phyloP scores from a whole-genome alignment of 805 yeast genomes.

The Lachancea dasiensis region DNA sequence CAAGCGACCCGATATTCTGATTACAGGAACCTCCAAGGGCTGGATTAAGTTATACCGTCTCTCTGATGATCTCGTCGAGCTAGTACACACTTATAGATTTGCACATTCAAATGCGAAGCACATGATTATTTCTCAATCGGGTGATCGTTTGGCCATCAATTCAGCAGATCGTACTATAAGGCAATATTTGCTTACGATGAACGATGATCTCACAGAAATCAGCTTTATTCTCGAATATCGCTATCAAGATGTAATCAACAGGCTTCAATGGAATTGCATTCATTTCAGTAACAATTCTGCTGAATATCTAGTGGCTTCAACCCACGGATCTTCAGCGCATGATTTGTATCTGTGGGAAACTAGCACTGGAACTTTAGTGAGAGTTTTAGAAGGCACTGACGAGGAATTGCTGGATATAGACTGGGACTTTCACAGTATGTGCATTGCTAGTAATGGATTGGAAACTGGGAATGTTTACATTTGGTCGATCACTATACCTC shows the following conservation, averaged over 20 bases:
- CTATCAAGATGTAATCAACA: slow-evolving; percentile 86
- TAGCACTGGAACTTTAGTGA: slow-evolving; percentile 74
- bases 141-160: slow-evolving; percentile 61
- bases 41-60: slow-evolving; percentile 48
- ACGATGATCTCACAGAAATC: slow-evolving; percentile 19
- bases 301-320: slow-evolving; percentile 84
- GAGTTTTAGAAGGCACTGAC: slow-evolving; percentile 88
- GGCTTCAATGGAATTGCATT: slow-evolving; percentile 82
- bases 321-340: slow-evolving; percentile 75
- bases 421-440: slow-evolving; percentile 75
- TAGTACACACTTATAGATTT: slow-evolving; percentile 48
- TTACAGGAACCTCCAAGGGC: slow-evolving; percentile 80
- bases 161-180: slow-evolving; percentile 72
- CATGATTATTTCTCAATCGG: slow-evolving; percentile 51
- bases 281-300: slow-evolving; percentile 64
- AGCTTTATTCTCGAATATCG: slow-evolving; percentile 67
- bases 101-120: slow-evolving; percentile 68
- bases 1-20: slow-evolving; percentile 38
- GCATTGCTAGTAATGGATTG: slow-evolving; percentile 75
- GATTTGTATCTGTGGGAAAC: slow-evolving; percentile 94
- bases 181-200: slow-evolving; percentile 35
- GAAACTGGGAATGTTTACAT: slow-evolving; percentile 77
- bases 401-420: slow-evolving; percentile 74
- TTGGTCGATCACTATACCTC: slow-evolving; percentile 80
- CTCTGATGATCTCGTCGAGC: slow-evolving; percentile 16